Percentiles rank a stretch among this genome's conserved stretches.
These are phyloP conservation scores for Phytopythium ostracodes DNA, from an alignment of 352 stramenopile genomes.

Conservation along the genomic window DNA sequence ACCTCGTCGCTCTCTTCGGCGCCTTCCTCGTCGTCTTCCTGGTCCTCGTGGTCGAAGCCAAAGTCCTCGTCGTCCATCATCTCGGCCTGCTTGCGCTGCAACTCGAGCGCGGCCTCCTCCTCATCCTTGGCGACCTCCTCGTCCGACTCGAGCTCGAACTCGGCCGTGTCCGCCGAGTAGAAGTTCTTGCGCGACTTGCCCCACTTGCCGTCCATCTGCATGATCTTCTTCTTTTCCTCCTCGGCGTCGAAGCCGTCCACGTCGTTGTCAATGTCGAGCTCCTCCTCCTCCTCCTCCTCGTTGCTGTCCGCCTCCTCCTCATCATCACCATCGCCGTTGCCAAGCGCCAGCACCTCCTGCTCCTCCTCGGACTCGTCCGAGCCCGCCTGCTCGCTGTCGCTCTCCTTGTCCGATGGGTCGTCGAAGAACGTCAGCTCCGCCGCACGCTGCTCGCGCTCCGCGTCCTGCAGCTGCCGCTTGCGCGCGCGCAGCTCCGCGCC, in stretches of 20 bases:
- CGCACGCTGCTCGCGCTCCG: constrained; percentile 49
- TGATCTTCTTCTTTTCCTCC: constrained; percentile 61
- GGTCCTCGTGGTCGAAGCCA: constrained; percentile 52
- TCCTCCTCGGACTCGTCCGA: constrained; percentile 69
- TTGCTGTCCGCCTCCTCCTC: constrained; percentile 41
- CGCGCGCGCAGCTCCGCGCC: constrained; percentile 65
- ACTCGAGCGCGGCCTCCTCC: constrained; percentile 75
- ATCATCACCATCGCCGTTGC: constrained; percentile 31
- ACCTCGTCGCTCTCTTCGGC: constrained; percentile 38
- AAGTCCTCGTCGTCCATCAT: constrained; percentile 89
- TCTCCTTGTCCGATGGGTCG: constrained; percentile 76
- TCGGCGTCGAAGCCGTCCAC: constrained; percentile 53
- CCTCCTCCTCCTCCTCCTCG: constrained; percentile 29
- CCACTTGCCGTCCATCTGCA: constrained; percentile 82
- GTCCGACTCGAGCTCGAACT: constrained; percentile 79
- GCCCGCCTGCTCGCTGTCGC: constrained; percentile 43
- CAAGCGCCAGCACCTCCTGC: constrained; percentile 68
- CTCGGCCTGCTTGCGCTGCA: constrained; percentile 79
- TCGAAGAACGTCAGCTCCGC: constrained; percentile 84
- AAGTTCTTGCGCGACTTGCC: constrained; percentile 85
- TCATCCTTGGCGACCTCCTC: constrained; percentile 79
- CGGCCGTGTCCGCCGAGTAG: constrained; percentile 81
- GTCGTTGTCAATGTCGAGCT: constrained; percentile 39
- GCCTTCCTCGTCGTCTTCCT: constrained; percentile 26
- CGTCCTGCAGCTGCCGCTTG: constrained; percentile 58